Percentiles rank a stretch among this genome's conserved stretches.
phyloP scores from a whole-genome alignment of 176 grass and related monocot genomes.

The Aegilops speltoides region DNA sequence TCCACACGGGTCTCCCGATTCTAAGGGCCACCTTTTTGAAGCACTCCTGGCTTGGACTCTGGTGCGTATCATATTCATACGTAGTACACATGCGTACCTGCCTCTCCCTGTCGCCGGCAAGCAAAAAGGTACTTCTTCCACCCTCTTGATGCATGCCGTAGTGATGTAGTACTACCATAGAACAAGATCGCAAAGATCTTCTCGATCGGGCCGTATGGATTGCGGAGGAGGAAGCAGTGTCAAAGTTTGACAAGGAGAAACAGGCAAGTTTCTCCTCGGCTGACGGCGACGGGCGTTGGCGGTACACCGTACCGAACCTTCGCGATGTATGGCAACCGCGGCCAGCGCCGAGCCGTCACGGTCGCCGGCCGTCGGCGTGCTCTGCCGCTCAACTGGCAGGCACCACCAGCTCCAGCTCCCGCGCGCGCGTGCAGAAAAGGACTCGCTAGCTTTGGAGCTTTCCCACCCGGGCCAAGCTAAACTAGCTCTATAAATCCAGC shows the following conservation, averaged over 20 bases:
- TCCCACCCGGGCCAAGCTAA: neutral
- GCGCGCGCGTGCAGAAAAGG: conserved; percentile 2
- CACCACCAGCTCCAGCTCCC: neutral
- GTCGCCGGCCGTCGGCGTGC: conserved; percentile 32
- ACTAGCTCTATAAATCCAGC: conserved; percentile 28
- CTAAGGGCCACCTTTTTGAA: too few relatives aligned
- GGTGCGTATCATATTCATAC: neutral
- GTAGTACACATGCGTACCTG: neutral
- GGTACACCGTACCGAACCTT: conserved; percentile 30
- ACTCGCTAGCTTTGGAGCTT: neutral
- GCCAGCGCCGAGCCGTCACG: conserved; percentile 12
- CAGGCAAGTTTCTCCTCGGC: neutral
- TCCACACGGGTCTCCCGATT: conserved; percentile 18
- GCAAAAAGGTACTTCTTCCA: neutral
- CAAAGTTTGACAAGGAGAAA: conserved; percentile 28
- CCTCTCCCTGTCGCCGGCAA: neutral
- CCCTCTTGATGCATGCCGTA: neutral
- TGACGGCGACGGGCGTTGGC: conserved; percentile 27
- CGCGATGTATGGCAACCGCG: neutral
- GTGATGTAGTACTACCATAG: neutral
- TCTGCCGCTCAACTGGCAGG: conserved; percentile 22
- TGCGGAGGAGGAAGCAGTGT: neutral
- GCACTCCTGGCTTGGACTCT: neutral
- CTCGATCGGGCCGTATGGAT: neutral
- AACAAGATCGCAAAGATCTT: neutral